Percentiles rank a stretch among this genome's conserved stretches.
Evolutionary conservation across 1,284 basidiomycete species (phyloP).

Genomic region (Taiwanofungus camphoratus): DNA sequence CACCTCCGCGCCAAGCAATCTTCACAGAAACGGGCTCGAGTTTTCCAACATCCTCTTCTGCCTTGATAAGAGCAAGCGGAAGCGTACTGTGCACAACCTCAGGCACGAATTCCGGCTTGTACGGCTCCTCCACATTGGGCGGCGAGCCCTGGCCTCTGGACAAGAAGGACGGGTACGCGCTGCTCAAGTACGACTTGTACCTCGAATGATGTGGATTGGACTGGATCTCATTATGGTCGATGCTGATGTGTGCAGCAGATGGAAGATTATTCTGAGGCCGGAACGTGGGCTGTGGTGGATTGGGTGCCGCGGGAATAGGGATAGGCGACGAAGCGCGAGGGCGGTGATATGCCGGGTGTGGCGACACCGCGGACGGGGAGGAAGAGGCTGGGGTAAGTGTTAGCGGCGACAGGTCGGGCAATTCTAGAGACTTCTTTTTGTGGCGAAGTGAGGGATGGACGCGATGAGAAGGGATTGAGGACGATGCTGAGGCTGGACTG

Average conservation of each 20-base stretch:
- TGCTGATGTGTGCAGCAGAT: slow-evolving; percentile 28
- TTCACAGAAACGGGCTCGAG: slow-evolving; percentile 44
- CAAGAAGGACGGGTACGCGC: slow-evolving; percentile 35
- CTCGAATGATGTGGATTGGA: slow-evolving; percentile 6
- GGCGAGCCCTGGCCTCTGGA: slow-evolving; percentile 28
- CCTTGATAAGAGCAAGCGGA: slow-evolving; percentile 47
- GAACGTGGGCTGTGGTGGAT: slow-evolving; percentile 33
- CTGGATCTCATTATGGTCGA: slow-evolving; percentile 13
- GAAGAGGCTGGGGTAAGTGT: slow-evolving; percentile 43
- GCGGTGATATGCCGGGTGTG: slow-evolving; percentile 36
- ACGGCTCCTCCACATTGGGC: slow-evolving; percentile 24
- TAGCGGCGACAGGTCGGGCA: slow-evolving; percentile 68
- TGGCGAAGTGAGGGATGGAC: slow-evolving; percentile 49
- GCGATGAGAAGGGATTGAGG: slow-evolving; percentile 19
- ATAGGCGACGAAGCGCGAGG: slow-evolving; percentile 35
- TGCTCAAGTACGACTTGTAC: slow-evolving; percentile 32
- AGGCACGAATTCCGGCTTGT: slow-evolving; percentile 35
- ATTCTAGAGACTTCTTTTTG: slow-evolving; percentile 71
- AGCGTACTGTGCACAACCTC: slow-evolving; percentile 61
- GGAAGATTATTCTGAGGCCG: slow-evolving; percentile 30
- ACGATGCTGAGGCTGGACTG: slow-evolving; percentile 21
- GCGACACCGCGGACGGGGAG: slow-evolving; percentile 33
- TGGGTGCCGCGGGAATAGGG: slow-evolving; percentile 39
- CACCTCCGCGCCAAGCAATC: slow-evolving; percentile 61
- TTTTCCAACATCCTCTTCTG: slow-evolving; percentile 25